Conservation (phyloP, 352 stramenopile genomes). For the Phytopythium mirpurense region DNA sequence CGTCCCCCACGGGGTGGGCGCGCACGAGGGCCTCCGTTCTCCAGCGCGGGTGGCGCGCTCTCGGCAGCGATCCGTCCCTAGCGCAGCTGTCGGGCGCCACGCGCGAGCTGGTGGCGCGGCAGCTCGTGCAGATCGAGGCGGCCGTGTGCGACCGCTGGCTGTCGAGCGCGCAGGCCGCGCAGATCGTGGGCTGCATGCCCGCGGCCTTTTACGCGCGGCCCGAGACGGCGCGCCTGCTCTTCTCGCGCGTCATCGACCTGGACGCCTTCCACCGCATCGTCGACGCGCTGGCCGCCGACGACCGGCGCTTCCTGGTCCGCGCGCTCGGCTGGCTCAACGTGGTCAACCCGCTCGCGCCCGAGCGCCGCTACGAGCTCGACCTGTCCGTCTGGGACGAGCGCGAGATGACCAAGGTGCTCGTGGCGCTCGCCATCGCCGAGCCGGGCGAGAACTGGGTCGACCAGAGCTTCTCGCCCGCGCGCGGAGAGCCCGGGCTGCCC, state of each 20-base stretch:
- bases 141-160: constrained; percentile 74
- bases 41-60: constrained; percentile 29
- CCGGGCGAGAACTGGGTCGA: constrained; percentile 84
- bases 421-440: constrained; percentile 72
- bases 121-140: constrained; percentile 80
- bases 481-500: constrained; percentile 54
- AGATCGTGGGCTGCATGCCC: constrained; percentile 78
- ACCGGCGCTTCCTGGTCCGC: constrained; percentile 42
- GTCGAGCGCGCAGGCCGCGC: constrained; percentile 52
- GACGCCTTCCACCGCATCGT: constrained; percentile 60
- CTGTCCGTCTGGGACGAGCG: constrained; percentile 68
- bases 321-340: constrained; percentile 77
- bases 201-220: constrained; percentile 43
- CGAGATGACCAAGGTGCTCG: constrained; percentile 75
- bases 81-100: constrained; percentile 44
- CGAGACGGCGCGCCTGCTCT: constrained; percentile 69
- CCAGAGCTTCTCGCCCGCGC: constrained; percentile 51
- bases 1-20: constrained; percentile 3
- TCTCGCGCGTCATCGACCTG: constrained; percentile 69
- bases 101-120: constrained; percentile 66
- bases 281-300: constrained; percentile 34
- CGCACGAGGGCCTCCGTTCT: constrained; percentile 33
- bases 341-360: constrained; percentile 67
- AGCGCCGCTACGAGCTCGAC: constrained; percentile 66
- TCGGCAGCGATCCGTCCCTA: constrained; percentile 28